Base-by-base conservation (phyloP, 371 early-diverging fungal species). In the Rhizopus sp. region DNA sequence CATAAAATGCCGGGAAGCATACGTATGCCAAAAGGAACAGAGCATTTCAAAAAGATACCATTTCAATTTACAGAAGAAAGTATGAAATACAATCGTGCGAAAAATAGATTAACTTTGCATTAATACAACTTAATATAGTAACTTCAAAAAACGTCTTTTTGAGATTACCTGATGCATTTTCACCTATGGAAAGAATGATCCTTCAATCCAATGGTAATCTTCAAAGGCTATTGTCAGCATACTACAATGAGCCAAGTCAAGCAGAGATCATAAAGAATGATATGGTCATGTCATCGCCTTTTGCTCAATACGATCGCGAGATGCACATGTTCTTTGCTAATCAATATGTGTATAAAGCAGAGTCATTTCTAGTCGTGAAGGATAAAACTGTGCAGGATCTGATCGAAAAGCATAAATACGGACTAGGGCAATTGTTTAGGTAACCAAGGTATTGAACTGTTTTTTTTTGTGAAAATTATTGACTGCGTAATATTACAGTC, bases 361-460 rank as follows among this genome's bases (percentile, higher is more conserved):
- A 78, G 1, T 78, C 79, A 0, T 58, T 78, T 15, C 56, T 78
- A 6, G 37, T 55, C 10, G 79, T 75, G 9, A 71, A 68, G 17
- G 76, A 75, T 55, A 55, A 53, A 7, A 55, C 32, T 9, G 61
- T 73, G 3, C 37, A 73, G 3, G 71, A 71, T 15, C 45, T 78
- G 32, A 65, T 78, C 5, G 69, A 70, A 17, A 75, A 75, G 49
- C 74, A 78, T 46, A 72, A 75, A 52, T 75, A 66, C 31, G 76
- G 79, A n/a, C 44, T 78, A 7, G 79, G 76, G 10, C 79, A 78
- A 62, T 69, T 78, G 1, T 78, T 78, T 52, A 66, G 72, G 79
- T 78, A 65, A 52, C 49, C 49, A 15, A 16, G 40, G 16, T n/a
- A 42, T 42, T 2, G n/a, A 55, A 49, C 40, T 16, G 16, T 41